Conservation (phyloP, 306 rosid species). For the Benincasa hispida region DNA sequence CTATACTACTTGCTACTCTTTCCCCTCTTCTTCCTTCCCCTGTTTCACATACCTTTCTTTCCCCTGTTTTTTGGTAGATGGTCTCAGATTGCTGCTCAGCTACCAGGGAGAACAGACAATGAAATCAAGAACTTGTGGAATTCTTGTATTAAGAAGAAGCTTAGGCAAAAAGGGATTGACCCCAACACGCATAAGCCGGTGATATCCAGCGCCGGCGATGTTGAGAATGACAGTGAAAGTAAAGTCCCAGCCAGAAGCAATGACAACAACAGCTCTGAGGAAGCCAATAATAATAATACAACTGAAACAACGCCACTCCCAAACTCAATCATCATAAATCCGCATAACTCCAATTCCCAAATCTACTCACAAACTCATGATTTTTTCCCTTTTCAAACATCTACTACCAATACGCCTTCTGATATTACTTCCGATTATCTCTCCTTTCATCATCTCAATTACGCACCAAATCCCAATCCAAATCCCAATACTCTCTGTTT, state of each 20-base stretch:
- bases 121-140: constrained; percentile 53
- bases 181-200: constrained; percentile 38
- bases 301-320: background rate
- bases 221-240: background rate
- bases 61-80: constrained; percentile 12
- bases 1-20: background rate
- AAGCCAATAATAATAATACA: background rate
- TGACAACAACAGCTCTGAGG: background rate
- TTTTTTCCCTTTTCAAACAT: constrained; percentile 31
- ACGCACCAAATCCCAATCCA: constrained; percentile 20
- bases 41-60: background rate
- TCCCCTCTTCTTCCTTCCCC: background rate
- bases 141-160: constrained; percentile 45
- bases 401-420: constrained; percentile 29
- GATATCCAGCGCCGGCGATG: background rate
- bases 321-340: background rate
- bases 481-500: constrained; percentile 32
- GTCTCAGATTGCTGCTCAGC: constrained; percentile 45
- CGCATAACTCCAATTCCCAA: background rate
- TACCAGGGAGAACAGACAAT: constrained; percentile 50
- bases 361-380: constrained; percentile 27
- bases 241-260: background rate
- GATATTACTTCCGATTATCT: constrained; percentile 14
- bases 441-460: constrained; percentile 40
- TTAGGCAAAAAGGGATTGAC: constrained; percentile 36